Conservation (phyloP, 768 basidiomycete species). For the Amylocystis lapponica region DNA sequence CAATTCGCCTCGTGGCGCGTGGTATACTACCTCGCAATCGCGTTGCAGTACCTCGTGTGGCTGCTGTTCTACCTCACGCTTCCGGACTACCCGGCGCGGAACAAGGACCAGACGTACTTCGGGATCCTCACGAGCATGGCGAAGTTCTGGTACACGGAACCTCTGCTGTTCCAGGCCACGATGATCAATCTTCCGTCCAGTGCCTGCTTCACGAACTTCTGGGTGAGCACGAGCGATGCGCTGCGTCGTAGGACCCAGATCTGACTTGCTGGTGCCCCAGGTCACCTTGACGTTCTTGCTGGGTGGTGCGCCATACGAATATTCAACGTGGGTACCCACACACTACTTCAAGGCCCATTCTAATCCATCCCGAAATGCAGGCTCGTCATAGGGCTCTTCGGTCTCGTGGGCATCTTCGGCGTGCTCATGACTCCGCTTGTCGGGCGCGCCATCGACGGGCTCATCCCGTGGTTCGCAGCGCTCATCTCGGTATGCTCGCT, state of each 20-base stretch:
- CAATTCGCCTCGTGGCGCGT: slow-evolving; percentile 67
- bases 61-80: slow-evolving; percentile 55
- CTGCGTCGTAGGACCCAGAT: not conserved
- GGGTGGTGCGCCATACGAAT: slow-evolving; percentile 68
- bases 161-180: slow-evolving; percentile 63
- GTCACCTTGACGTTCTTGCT: slow-evolving; percentile 77
- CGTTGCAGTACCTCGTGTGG: slow-evolving; percentile 58
- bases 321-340: slow-evolving; percentile 50
- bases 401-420: slow-evolving; percentile 49
- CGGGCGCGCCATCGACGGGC: slow-evolving; percentile 60
- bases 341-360: slow-evolving; percentile 4
- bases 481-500: slow-evolving; percentile 46
- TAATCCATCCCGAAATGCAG: slow-evolving; percentile 25
- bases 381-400: slow-evolving; percentile 42
- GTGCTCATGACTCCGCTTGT: slow-evolving; percentile 63
- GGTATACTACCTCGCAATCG: slow-evolving; percentile 75
- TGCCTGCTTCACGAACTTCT: slow-evolving; percentile 46
- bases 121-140: slow-evolving; percentile 73
- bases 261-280: not conserved
- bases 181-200: slow-evolving; percentile 54
- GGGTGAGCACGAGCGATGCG: slow-evolving; percentile 20
- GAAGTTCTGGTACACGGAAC: slow-evolving; percentile 71
- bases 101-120: slow-evolving; percentile 55
- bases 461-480: slow-evolving; percentile 76
- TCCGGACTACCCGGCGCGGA: slow-evolving; percentile 81